These are phyloP conservation scores for Aspergillus sp. DNA, from an alignment of 2,329 filamentous ascomycete genomes.

Conservation along the genomic window DNA sequence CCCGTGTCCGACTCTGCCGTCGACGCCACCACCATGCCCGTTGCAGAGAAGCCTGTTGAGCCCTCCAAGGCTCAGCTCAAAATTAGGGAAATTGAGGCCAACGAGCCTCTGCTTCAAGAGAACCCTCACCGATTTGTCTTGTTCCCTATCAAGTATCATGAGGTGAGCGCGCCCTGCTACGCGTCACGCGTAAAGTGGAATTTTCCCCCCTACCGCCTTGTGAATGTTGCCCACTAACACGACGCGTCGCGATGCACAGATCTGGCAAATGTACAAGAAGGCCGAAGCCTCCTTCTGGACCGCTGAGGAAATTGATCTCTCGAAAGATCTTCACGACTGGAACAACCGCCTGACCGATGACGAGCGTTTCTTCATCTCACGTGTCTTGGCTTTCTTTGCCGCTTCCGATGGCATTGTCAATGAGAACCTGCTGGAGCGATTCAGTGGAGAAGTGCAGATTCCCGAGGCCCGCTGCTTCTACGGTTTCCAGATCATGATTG, in stretches of 20 bases:
- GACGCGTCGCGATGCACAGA: slow-evolving; percentile 59
- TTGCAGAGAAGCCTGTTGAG: slow-evolving; percentile 45
- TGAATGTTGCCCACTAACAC: slow-evolving; percentile 40
- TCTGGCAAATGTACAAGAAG: slow-evolving; percentile 99
- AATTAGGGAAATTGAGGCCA: slow-evolving; percentile 68
- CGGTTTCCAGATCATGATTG: slow-evolving; percentile 99
- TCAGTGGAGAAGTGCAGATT: slow-evolving; percentile 94
- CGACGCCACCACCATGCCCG: slow-evolving; percentile 58
- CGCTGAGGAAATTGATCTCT: slow-evolving; percentile 97
- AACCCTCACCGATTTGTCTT: slow-evolving; percentile 96
- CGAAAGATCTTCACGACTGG: slow-evolving; percentile 99
- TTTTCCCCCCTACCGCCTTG: slow-evolving; percentile 14
- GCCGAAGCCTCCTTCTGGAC: slow-evolving; percentile 99
- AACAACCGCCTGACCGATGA: slow-evolving; percentile 96
- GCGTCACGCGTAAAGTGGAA: slow-evolving; percentile 69
- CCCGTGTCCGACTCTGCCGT: slow-evolving; percentile 53
- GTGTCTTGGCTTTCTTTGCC: slow-evolving; percentile 98
- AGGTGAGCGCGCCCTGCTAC: slow-evolving; percentile 68
- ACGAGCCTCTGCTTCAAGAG: slow-evolving; percentile 91
- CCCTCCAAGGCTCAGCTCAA: slow-evolving; percentile 47
- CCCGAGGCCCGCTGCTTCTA: slow-evolving; percentile 99
- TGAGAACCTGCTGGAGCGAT: slow-evolving; percentile 97
- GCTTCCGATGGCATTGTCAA: slow-evolving; percentile 99
- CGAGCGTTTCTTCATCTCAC: slow-evolving; percentile 97
- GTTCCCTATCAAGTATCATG: slow-evolving; percentile 99